Percentiles rank a stretch among this genome's conserved stretches.
phyloP scores from a whole-genome alignment of 805 yeast genomes.

The Clavispora asparagi region DNA sequence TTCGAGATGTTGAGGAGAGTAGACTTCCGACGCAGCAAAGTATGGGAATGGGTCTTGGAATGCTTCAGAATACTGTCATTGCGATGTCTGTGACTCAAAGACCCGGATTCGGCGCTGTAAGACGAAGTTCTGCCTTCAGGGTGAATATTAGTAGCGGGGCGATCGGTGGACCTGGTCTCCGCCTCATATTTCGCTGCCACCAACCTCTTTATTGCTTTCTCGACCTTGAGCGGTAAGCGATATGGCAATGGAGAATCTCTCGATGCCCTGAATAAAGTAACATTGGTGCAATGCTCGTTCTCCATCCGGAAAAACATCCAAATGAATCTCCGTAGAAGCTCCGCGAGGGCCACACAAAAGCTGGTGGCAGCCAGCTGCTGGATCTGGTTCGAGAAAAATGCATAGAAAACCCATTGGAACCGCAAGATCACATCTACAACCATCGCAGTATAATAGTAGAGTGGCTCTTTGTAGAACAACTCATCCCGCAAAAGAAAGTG shows the following conservation, averaged over 20 bases:
- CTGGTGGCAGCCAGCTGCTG: slow-evolving; percentile 87
- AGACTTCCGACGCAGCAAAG: slow-evolving; percentile 19
- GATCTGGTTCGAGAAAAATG: slow-evolving; percentile 65
- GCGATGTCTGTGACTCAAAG: not conserved
- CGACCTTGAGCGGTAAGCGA: slow-evolving; percentile 35
- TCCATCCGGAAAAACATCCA: slow-evolving; percentile 95
- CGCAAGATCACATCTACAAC: slow-evolving; percentile 67
- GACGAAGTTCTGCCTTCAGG: slow-evolving; percentile 11
- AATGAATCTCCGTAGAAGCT: slow-evolving; percentile 72
- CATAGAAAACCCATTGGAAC: slow-evolving; percentile 91
- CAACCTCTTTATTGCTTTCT: slow-evolving; percentile 29
- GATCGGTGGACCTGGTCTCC: slow-evolving; percentile 7
- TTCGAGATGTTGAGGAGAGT: slow-evolving; percentile 44
- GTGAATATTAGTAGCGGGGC: not conserved
- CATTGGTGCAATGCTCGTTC: slow-evolving; percentile 92
- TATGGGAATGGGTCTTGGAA: not conserved
- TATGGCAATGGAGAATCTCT: slow-evolving; percentile 86
- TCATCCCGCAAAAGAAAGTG: slow-evolving; percentile 65
- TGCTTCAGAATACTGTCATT: not conserved
- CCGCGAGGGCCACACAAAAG: slow-evolving; percentile 78
- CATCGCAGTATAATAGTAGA: slow-evolving; percentile 70
- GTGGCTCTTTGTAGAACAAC: slow-evolving; percentile 53
- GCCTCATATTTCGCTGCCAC: slow-evolving; percentile 27
- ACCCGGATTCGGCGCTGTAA: slow-evolving; percentile 1
- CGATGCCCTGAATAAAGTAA: slow-evolving; percentile 77